These are phyloP conservation scores for Thalassiosira mediterranea DNA, from an alignment of 352 stramenopile genomes.

Conservation along the genomic window DNA sequence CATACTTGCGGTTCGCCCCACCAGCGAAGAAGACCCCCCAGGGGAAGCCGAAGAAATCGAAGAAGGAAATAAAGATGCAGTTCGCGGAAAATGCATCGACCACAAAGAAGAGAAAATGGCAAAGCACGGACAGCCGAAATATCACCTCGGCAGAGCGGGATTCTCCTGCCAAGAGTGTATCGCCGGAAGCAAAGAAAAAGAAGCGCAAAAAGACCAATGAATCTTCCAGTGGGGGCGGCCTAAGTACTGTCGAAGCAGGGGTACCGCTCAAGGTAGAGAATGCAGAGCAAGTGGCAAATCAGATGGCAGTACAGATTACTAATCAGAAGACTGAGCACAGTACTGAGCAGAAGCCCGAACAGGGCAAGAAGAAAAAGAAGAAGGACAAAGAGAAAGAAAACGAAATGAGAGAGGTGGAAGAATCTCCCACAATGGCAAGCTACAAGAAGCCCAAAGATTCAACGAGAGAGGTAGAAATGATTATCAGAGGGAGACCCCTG, in stretches of 20 bases:
- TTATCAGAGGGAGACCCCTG: slow-evolving; percentile 34
- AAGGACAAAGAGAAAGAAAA: background rate
- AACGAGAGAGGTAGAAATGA: background rate
- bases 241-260: too few relatives aligned
- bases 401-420: background rate
- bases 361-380: background rate
- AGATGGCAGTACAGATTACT: too few relatives aligned
- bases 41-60: background rate
- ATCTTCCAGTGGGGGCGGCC: too few relatives aligned
- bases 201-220: background rate
- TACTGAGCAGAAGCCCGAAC: too few relatives aligned
- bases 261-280: too few relatives aligned
- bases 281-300: too few relatives aligned
- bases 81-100: background rate
- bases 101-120: background rate
- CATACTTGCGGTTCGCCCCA: slow-evolving; percentile 36
- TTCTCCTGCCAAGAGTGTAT: too few relatives aligned
- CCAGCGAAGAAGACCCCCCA: slow-evolving; percentile 14
- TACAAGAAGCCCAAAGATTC: too few relatives aligned
- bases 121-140: background rate
- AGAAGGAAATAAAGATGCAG: slow-evolving; percentile 4
- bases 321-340: too few relatives aligned
- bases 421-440: background rate
- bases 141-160: too few relatives aligned
- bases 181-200: background rate